phyloP scores from a whole-genome alignment of 177 flowering plant genomes.

The Vitis hybrid region DNA sequence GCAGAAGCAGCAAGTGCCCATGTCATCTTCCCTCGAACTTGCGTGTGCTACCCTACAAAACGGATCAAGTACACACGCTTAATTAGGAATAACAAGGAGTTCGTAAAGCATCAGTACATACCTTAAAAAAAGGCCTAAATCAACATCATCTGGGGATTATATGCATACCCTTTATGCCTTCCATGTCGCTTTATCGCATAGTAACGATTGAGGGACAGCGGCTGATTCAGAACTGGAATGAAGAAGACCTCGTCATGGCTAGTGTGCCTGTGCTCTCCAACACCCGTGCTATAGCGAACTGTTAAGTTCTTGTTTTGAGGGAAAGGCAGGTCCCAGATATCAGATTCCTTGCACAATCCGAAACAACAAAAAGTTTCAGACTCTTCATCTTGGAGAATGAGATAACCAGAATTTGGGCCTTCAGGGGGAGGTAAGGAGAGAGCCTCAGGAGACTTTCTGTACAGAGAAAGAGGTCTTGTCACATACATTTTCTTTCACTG shows the following conservation, averaged over 20 bases:
- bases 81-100: not conserved
- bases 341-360: slow-evolving; percentile 22
- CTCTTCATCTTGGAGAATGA: slow-evolving; percentile 43
- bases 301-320: slow-evolving; percentile 48
- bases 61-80: not conserved
- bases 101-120: not conserved
- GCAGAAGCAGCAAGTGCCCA: slow-evolving; percentile 25
- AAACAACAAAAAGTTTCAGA: slow-evolving; percentile 25
- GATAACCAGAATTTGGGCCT: slow-evolving; percentile 46
- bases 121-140: not conserved
- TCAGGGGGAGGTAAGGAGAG: slow-evolving; percentile 37
- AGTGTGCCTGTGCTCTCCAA: not conserved
- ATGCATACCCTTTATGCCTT: slow-evolving; percentile 40
- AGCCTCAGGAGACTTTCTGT: slow-evolving; percentile 12
- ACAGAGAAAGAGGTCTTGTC: slow-evolving; percentile 45
- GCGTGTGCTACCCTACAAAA: slow-evolving; percentile 35
- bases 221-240: slow-evolving; percentile 50
- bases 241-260: slow-evolving; percentile 19
- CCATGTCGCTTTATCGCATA: slow-evolving; percentile 34
- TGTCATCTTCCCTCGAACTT: slow-evolving; percentile 40
- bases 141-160: not conserved
- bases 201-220: slow-evolving; percentile 44
- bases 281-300: not conserved
- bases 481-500: slow-evolving; percentile 33
- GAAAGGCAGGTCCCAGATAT: slow-evolving; percentile 30